Percentiles rank a stretch among this genome's conserved stretches.
Evolutionary conservation across 306 rosid genomes (phyloP).

Genomic region (Luffa acutangula): DNA sequence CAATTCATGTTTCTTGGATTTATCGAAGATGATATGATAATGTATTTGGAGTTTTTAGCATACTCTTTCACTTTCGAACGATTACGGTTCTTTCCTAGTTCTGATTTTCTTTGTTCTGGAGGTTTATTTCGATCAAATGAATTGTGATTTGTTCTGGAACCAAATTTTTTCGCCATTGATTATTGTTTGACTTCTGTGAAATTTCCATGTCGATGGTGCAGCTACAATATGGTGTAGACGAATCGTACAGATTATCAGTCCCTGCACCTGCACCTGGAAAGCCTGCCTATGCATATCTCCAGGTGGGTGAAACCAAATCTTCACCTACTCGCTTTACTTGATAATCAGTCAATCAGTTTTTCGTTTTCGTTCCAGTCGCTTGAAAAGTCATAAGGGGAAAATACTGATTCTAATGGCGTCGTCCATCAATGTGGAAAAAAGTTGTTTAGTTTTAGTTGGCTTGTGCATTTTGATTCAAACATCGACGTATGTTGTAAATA

Average conservation of each 20-base stretch:
- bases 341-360: background rate
- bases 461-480: background rate
- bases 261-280: slow-evolving; percentile 21
- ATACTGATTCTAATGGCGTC: background rate
- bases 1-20: background rate
- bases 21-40: background rate
- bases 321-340: background rate
- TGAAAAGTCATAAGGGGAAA: background rate
- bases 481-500: background rate
- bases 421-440: background rate
- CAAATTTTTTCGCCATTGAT: background rate
- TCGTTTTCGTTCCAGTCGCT: background rate
- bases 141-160: background rate
- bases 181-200: background rate
- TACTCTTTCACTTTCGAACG: background rate
- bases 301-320: slow-evolving; percentile 15
- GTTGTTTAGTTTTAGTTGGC: background rate
- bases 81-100: background rate
- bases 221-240: slow-evolving; percentile 27
- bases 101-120: background rate
- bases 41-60: background rate
- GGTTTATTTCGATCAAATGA: background rate
- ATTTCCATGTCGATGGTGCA: slow-evolving; percentile 5
- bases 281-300: slow-evolving; percentile 18
- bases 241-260: slow-evolving; percentile 26